Conservation (phyloP, 352 stramenopile species). For the Globisporangium lucens region DNA sequence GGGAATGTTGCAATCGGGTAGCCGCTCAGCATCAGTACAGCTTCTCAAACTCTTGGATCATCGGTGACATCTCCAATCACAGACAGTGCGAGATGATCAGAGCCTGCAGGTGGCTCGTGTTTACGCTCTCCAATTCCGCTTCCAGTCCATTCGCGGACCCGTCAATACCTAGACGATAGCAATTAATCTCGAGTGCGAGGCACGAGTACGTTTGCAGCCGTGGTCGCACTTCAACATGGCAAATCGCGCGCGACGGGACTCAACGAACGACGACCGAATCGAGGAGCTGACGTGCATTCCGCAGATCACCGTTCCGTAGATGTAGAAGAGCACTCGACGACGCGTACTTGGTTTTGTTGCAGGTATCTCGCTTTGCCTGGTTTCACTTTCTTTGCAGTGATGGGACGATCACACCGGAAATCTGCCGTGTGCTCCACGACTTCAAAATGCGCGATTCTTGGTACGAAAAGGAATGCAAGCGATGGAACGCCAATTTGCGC, state of each 20-base stretch:
- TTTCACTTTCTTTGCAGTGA: neutral
- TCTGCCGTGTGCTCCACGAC: neutral
- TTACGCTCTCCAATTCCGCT: constrained; percentile 10
- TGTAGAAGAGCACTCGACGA: neutral
- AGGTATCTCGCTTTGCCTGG: neutral
- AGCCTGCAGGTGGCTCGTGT: neutral
- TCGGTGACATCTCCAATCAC: constrained; percentile 10
- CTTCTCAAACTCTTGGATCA: constrained; percentile 21
- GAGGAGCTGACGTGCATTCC: neutral
- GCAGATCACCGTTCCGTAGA: neutral
- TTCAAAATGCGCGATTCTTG: neutral
- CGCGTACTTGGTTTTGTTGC: neutral
- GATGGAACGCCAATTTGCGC: neutral
- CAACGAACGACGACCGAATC: neutral
- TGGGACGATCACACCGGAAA: neutral
- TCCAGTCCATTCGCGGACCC: constrained; percentile 2
- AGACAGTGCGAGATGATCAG: constrained; percentile 26
- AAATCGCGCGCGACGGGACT: neutral
- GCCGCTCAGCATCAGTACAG: constrained; percentile 6
- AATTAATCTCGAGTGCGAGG: constrained; percentile 20
- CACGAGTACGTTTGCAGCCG: constrained; percentile 34
- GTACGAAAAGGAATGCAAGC: neutral
- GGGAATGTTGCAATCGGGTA: neutral
- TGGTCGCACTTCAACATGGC: constrained; percentile 19
- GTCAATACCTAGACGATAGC: constrained; percentile 15